phyloP scores from a whole-genome alignment of 805 yeast species.

The Candida sithepensis region DNA sequence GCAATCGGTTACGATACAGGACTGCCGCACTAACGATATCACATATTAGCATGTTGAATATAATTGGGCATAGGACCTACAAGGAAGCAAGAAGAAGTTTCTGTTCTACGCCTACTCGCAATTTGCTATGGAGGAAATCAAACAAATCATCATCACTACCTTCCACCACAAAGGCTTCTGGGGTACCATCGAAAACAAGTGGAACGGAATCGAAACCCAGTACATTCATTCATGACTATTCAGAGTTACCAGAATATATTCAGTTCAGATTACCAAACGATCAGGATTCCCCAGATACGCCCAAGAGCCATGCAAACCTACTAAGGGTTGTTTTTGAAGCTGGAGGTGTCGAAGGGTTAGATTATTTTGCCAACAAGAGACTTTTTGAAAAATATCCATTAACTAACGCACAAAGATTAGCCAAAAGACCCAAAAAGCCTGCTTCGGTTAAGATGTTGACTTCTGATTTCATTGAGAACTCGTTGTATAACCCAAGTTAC shows the following conservation, averaged over 20 bases:
- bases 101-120: not conserved
- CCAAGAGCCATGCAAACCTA: conserved; percentile 21
- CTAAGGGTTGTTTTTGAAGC: conserved; percentile 26
- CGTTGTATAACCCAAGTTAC: conserved; percentile 74
- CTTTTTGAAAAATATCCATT: conserved; percentile 42
- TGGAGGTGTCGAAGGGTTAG: conserved; percentile 35
- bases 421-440: conserved; percentile 47
- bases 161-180: conserved; percentile 1
- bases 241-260: conserved; percentile 27
- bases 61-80: not conserved
- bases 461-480: conserved; percentile 80
- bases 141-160: not conserved
- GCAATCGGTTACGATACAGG: too few species aligned
- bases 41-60: not conserved
- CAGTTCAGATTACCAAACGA: conserved; percentile 29
- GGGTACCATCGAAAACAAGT: conserved; percentile 5
- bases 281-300: conserved; percentile 16
- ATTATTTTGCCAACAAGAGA: conserved; percentile 28
- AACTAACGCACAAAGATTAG: conserved; percentile 34
- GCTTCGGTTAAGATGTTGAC: conserved; percentile 63
- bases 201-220: conserved; percentile 9
- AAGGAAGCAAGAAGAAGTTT: not conserved
- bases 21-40: not conserved
- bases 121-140: not conserved
- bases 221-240: conserved; percentile 33